Evolutionary conservation across 2,329 filamentous ascomycete species (phyloP), one percentile per base, ranked within the genome.

Genomic region (Podosphaera fusca): DNA sequence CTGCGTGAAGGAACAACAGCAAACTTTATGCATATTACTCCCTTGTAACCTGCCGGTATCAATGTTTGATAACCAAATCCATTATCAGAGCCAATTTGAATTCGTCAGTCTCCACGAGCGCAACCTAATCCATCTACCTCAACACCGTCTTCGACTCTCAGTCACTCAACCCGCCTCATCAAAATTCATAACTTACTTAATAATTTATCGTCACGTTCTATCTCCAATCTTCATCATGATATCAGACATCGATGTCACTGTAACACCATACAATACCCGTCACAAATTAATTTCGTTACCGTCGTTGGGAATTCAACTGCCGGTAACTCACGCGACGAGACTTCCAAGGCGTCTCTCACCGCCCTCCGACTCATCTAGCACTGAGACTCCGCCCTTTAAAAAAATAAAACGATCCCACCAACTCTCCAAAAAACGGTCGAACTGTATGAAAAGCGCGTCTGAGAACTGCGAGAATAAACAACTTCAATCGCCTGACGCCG

Each of bases 201-300:
- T 10, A 38, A 42, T 12, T 14, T 6, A 7, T 12, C 38, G 3
- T 12, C 38, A 8, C 10, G 10, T 7, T 42, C n/a, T 42, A 14
- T 12, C 38, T 12, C 10, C 38, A 12, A 6, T 7, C 21, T 34
- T 31, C 10, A 50, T 30, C n/a, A 63, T 63, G 60, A 59, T 55
- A 56, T 50, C 59, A 30, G 34, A 57, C 50, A 46, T 40, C 10
- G 59, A 59, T 58, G 10, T 59, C 42, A 42, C 58, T 40, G 62
- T 33, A n/a, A 95, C 95, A 87, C 85, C 84, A 68, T 95, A 95
- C 77, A 95, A 95, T 72, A 96, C 90, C 64, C 85, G 90, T 72
- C 84, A 89, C 71, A 96, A 96, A 75, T 95, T 88, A 67, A 75
- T 98, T 63, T 95, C 89, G 61, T 76, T 96, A 67, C 85, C 87